Conservation (phyloP, 805 yeast genomes). For the Naumovozyma baii region DNA sequence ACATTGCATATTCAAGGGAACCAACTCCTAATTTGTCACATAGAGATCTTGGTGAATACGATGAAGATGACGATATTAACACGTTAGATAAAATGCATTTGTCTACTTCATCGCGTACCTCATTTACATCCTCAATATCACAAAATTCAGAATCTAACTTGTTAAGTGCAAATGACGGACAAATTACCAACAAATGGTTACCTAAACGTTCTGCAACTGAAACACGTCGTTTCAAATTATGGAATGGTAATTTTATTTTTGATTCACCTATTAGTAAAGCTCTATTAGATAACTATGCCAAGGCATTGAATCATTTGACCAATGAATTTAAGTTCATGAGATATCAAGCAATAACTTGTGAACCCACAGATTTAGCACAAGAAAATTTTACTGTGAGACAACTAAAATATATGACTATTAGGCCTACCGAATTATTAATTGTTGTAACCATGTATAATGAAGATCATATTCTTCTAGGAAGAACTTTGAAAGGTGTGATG, state of each 20-base stretch:
- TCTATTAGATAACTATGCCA: constrained; percentile 42
- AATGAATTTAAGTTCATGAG: constrained; percentile 75
- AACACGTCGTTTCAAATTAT: constrained; percentile 26
- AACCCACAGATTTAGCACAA: constrained; percentile 58
- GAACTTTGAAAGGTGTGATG: constrained; percentile 85
- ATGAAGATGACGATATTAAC: constrained; percentile 13
- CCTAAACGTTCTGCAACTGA: constrained; percentile 19
- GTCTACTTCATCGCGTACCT: constrained; percentile 7
- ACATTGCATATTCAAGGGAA: not conserved
- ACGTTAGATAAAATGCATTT: constrained; percentile 9
- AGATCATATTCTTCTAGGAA: constrained; percentile 67
- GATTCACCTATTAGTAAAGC: constrained; percentile 83
- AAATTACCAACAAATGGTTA: not conserved
- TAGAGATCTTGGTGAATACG: constrained; percentile 22
- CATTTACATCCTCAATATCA: constrained; percentile 6
- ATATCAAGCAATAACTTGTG: constrained; percentile 89
- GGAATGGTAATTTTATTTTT: constrained; percentile 68
- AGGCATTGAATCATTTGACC: constrained; percentile 28
- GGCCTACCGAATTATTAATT: constrained; percentile 77
- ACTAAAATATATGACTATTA: constrained; percentile 61
- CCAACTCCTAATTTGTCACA: constrained; percentile 7
- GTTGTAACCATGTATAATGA: constrained; percentile 89
- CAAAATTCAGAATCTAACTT: constrained; percentile 9
- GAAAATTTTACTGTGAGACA: constrained; percentile 77
- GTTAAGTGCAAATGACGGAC: constrained; percentile 2